Percentiles rank a stretch among this genome's conserved stretches.
phyloP scores from a whole-genome alignment of 768 basidiomycete species.

The Tephrocybe sp. region DNA sequence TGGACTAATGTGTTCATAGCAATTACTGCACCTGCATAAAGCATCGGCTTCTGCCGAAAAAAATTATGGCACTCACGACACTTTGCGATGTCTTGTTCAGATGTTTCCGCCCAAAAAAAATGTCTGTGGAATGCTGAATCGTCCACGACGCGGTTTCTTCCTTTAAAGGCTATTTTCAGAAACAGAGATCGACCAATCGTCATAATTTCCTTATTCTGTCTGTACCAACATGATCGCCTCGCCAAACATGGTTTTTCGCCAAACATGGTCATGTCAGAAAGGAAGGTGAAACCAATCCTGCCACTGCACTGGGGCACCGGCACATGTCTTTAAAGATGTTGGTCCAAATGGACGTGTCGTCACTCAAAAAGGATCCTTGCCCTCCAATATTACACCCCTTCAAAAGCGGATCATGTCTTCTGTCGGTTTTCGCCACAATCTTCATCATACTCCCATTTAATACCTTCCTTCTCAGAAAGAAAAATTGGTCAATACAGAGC shows the following conservation, averaged over 20 bases:
- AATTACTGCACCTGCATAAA: too few relatives aligned
- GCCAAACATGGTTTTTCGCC: slow-evolving; percentile 7
- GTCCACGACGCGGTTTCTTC: neutral
- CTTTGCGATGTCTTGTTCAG: neutral
- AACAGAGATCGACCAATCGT: slow-evolving; percentile 10
- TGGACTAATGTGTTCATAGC: too few relatives aligned
- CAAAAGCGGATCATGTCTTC: slow-evolving; percentile 12
- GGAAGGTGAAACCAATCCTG: slow-evolving; percentile 17
- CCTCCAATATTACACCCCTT: neutral
- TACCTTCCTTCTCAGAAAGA: slow-evolving; percentile 11
- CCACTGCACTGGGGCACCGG: neutral
- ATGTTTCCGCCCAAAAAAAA: neutral
- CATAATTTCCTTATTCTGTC: slow-evolving; percentile 14
- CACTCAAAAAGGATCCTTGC: neutral
- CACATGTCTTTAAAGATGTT: slow-evolving; percentile 10
- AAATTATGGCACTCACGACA: too few relatives aligned
- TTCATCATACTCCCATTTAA: neutral
- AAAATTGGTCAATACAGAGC: slow-evolving; percentile 13
- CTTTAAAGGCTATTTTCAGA: slow-evolving; percentile 13
- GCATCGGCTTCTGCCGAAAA: too few relatives aligned
- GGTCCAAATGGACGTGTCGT: neutral
- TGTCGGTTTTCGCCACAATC: slow-evolving; percentile 4
- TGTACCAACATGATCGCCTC: slow-evolving; percentile 13
- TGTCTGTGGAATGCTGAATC: too few relatives aligned
- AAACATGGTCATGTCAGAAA: slow-evolving; percentile 14